Percentiles rank a stretch among this genome's conserved stretches.
Evolutionary conservation across 768 basidiomycete genomes (phyloP).

Genomic region (Podaxis sp.): DNA sequence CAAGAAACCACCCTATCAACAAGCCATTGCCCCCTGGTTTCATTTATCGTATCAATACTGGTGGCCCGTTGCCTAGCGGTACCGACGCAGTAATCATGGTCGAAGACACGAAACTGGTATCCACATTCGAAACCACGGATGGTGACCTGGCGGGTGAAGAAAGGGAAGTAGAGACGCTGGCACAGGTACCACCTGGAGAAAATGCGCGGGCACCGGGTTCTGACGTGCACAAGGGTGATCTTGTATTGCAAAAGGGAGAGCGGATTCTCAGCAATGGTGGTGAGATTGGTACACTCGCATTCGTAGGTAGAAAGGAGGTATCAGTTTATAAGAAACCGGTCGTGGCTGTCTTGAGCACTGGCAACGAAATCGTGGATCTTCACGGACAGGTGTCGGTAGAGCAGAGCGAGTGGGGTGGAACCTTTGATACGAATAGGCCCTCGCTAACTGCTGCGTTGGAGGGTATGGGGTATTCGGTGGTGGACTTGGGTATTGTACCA

Average conservation of each 20-base stretch:
- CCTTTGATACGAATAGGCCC: constrained; percentile 86
- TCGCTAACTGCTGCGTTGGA: constrained; percentile 66
- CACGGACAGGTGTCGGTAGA: constrained; percentile 33
- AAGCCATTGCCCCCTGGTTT: constrained; percentile 43
- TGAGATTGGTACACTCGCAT: constrained; percentile 78
- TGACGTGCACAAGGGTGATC: constrained; percentile 64
- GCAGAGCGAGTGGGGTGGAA: constrained; percentile 55
- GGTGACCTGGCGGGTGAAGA: constrained; percentile 54
- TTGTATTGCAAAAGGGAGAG: constrained; percentile 60
- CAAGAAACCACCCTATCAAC: constrained; percentile 43
- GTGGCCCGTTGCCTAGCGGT: constrained; percentile 72
- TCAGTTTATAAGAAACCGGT: constrained; percentile 66
- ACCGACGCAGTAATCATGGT: constrained; percentile 88
- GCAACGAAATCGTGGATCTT: constrained; percentile 74
- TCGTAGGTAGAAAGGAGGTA: constrained; percentile 73
- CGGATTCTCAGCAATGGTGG: constrained; percentile 65
- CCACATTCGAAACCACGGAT: constrained; percentile 35
- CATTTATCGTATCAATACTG: constrained; percentile 83
- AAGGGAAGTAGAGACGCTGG: constrained; percentile 62
- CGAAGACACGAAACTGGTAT: constrained; percentile 80
- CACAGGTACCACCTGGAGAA: constrained; percentile 55
- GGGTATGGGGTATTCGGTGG: constrained; percentile 68
- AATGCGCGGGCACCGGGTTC: constrained; percentile 74
- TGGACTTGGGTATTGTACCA: constrained; percentile 77
- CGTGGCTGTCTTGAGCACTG: constrained; percentile 81